Evolutionary conservation across 164 flowering plant genomes (phyloP), one percentile per base, ranked within the genome.

Genomic region (Magnolia kwangsiensis): DNA sequence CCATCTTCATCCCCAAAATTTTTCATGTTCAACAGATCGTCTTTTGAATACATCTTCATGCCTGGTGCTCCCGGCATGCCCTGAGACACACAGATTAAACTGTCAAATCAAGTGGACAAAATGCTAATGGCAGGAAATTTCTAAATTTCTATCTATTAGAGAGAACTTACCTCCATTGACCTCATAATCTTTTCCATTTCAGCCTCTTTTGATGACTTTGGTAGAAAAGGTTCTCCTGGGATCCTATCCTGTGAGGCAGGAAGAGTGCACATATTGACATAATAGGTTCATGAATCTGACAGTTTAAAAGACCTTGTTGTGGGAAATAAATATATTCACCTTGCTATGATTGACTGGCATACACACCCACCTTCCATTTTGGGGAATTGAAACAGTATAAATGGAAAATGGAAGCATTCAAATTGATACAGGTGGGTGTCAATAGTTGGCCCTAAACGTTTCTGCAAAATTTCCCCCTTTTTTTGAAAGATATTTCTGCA

Each of bases 41-140:
- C 99, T 82, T 91, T 88, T 0, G 98, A 94, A 77, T 90, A 92
- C 98, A 96, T 92, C 83, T 94, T 89, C 97, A 94, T 96, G 79
- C 80, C 74, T 2, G 97, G 98, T 69, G 97, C 98, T 85, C 99
- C 99, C 1, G 99, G 98, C 88, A 96, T 87, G 73, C 92, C 99
- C 97, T 95, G 84, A 37, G 7, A 73, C 63, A 5, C 0, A 23
- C 77, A 8, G 31, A 14, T 51, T 14, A 64, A 23, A 50, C 8
- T 7, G 11, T 71, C n/a, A 51, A 23, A 50, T 21, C 10, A 64
- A 49, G 51, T 63, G 14, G 65, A 50, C 18, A 19, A 72, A 21
- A 14, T 75, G 69, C 45, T 19, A 23, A 18, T 49, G 51, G 71
- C 27, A 2, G 50, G 10, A 7, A 66, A 67, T 7, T 55, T 55